Evolutionary conservation across 257 asterid genomes (phyloP).

Genomic region (Fraxinus quadrangulata): DNA sequence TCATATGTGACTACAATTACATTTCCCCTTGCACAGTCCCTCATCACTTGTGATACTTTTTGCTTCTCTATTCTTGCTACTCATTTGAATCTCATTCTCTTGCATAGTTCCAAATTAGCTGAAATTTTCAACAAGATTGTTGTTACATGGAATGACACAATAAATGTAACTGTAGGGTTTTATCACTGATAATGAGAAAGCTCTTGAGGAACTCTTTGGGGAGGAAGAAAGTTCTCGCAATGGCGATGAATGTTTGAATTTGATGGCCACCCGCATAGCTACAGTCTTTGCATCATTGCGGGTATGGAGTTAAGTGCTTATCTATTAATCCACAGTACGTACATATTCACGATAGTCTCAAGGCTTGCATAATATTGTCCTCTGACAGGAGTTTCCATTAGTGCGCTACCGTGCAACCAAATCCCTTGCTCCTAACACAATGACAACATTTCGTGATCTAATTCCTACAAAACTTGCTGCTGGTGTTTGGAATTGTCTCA

Average conservation of each 20-base stretch:
- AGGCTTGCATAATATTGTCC: conserved; percentile 25
- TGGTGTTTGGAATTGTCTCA: conserved; percentile 85
- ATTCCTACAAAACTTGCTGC: conserved; percentile 99
- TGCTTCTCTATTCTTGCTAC: background rate
- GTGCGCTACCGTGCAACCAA: conserved; percentile 94
- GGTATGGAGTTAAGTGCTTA: conserved; percentile 46
- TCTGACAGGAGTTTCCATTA: conserved; percentile 87
- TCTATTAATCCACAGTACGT: background rate
- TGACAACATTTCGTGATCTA: conserved; percentile 93
- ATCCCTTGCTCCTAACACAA: conserved; percentile 84
- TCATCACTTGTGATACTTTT: background rate
- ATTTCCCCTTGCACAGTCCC: background rate
- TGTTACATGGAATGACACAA: conserved; percentile 6
- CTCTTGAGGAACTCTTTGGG: conserved; percentile 93
- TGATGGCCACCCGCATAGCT: conserved; percentile 91
- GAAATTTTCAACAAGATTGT: conserved; percentile 17
- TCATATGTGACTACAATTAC: background rate
- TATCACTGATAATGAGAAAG: conserved; percentile 89
- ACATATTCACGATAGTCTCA: background rate
- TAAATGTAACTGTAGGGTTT: conserved; percentile 61
- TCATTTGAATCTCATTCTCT: background rate
- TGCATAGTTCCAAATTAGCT: background rate
- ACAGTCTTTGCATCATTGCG: conserved; percentile 91
- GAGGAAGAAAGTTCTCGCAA: conserved; percentile 83
- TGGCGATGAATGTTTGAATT: conserved; percentile 74